A percentile compares a stretch with the other conserved stretches of the same genome.
Evolutionary conservation across 495 filamentous ascomycete genomes (phyloP).

Genomic region (Xylaria cubensis): DNA sequence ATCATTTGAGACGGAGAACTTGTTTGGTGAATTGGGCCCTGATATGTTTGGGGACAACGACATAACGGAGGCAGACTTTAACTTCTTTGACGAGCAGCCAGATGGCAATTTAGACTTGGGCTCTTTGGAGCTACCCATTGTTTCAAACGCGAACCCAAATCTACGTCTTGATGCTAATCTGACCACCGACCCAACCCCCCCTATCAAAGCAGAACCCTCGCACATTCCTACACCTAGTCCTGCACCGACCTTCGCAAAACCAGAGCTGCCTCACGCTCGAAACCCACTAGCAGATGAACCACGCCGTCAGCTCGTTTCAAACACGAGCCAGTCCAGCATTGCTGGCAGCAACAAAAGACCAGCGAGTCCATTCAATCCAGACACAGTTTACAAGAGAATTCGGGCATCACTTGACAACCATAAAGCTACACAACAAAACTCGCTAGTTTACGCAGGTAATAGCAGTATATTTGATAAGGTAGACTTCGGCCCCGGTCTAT

Average conservation of each 20-base stretch:
- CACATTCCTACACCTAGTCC: slow-evolving; percentile 33
- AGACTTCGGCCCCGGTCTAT: slow-evolving; percentile 55
- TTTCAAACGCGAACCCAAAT: slow-evolving; percentile 31
- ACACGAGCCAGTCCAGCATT: slow-evolving; percentile 34
- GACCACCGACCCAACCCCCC: slow-evolving; percentile 27
- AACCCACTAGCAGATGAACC: slow-evolving; percentile 46
- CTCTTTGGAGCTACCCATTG: slow-evolving; percentile 40
- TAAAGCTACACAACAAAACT: slow-evolving; percentile 34
- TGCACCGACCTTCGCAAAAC: slow-evolving; percentile 51
- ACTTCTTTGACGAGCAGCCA: slow-evolving; percentile 75
- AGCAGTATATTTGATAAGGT: slow-evolving; percentile 57
- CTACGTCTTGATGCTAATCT: slow-evolving; percentile 26
- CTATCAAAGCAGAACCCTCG: slow-evolving; percentile 25
- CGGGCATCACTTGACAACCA: slow-evolving; percentile 44
- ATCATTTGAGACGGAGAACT: slow-evolving; percentile 62
- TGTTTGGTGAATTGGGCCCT: slow-evolving; percentile 74
- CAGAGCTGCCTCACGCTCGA: slow-evolving; percentile 56
- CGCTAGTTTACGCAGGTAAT: slow-evolving; percentile 29
- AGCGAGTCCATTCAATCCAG: slow-evolving; percentile 57
- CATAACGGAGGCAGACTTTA: slow-evolving; percentile 91
- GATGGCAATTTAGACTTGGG: slow-evolving; percentile 46
- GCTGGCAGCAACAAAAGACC: slow-evolving; percentile 51
- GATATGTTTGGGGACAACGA: slow-evolving; percentile 81
- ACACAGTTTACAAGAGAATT: slow-evolving; percentile 61
- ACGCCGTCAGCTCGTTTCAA: slow-evolving; percentile 36